Evolutionary conservation across 1,284 basidiomycete genomes (phyloP).

Genomic region (Fistulina hepatica): DNA sequence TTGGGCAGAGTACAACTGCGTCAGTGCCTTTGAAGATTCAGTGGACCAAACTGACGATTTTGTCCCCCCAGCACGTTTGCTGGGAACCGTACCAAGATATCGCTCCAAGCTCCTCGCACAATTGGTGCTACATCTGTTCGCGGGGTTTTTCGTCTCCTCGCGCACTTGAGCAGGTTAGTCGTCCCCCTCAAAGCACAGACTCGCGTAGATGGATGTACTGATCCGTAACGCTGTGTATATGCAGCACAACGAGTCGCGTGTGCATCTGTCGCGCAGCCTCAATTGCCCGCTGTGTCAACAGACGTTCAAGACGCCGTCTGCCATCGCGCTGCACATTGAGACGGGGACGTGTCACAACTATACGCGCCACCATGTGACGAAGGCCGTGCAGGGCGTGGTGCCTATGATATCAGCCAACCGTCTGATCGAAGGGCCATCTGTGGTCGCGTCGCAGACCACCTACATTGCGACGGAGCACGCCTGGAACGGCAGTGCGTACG

Average conservation of each 20-base stretch:
- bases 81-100: conserved; percentile 20
- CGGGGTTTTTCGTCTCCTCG: conserved; percentile 17
- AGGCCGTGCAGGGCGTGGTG: conserved; percentile 23
- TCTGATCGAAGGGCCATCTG: conserved; percentile 17
- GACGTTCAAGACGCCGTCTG: conserved; percentile 25
- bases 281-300: conserved; percentile 24
- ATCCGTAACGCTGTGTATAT: no score
- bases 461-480: conserved; percentile 31
- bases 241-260: conserved; percentile 20
- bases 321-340: conserved; percentile 30
- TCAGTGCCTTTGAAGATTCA: not conserved
- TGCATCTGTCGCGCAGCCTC: conserved; percentile 18
- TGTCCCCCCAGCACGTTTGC: no score
- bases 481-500: conserved; percentile 38
- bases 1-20: no score
- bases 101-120: conserved; percentile 13
- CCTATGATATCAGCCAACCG: conserved; percentile 24
- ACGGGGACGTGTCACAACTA: conserved; percentile 24
- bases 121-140: conserved; percentile 21
- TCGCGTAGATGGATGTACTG: no score
- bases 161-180: conserved; percentile 15
- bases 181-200: no score
- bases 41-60: conserved; percentile 18
- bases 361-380: conserved; percentile 27
- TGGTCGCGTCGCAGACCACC: conserved; percentile 6